Percentiles rank a stretch among this genome's conserved stretches.
Conservation (phyloP, 345 rosid genomes). For the Rhodamnia rubescens region DNA sequence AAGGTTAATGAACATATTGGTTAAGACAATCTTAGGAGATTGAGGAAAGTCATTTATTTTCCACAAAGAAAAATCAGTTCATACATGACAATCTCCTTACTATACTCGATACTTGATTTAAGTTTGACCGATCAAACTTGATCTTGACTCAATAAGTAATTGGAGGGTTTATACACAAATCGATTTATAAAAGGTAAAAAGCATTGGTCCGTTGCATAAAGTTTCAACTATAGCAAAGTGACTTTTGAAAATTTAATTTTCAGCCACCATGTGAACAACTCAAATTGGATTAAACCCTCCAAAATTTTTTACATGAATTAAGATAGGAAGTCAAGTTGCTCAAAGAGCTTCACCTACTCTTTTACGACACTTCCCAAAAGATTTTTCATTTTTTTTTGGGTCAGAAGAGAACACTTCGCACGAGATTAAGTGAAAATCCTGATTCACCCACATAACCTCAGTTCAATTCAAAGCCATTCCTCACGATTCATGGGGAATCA, state of each 20-base stretch:
- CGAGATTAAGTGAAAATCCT: not conserved
- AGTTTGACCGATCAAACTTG: not conserved
- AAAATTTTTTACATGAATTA: not conserved
- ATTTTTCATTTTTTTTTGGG: not conserved
- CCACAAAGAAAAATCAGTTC: not conserved
- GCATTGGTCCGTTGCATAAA: not conserved
- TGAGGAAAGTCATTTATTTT: not conserved
- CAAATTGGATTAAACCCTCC: not conserved
- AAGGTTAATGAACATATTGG: too few species aligned
- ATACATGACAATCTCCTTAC: not conserved
- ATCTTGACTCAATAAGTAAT: not conserved
- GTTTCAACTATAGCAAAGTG: not conserved
- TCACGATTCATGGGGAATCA: not conserved
- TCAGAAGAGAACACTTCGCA: not conserved
- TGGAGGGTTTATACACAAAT: not conserved
- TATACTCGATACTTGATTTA: not conserved
- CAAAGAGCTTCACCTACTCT: not conserved
- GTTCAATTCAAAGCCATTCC: not conserved
- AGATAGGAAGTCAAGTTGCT: not conserved
- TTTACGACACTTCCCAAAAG: not conserved
- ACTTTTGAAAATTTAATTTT: not conserved
- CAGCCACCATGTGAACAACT: not conserved
- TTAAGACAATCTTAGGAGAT: too few species aligned
- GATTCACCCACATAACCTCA: not conserved
- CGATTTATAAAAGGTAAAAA: not conserved